Evolutionary conservation across 2,329 filamentous ascomycete genomes (phyloP).

Genomic region (Trichophyton verrucosum): DNA sequence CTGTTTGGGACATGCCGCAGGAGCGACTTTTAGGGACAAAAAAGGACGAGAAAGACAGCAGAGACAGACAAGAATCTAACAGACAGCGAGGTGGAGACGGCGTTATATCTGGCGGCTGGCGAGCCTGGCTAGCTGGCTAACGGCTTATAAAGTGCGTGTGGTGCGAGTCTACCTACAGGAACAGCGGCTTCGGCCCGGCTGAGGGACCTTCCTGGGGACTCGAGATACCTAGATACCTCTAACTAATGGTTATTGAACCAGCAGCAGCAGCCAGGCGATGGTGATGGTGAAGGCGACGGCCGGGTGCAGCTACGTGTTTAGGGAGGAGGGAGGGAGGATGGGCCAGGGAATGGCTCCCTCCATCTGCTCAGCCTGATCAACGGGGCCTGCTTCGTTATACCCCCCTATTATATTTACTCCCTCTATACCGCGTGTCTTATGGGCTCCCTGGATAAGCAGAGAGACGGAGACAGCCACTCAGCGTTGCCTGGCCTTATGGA

Average conservation of each 20-base stretch:
- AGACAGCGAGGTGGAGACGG: not conserved
- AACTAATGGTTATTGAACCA: not conserved
- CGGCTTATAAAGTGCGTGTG: too few species aligned
- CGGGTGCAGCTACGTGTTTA: not conserved
- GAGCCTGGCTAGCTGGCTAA: not conserved
- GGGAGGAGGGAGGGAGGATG: not conserved
- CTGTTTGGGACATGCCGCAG: not conserved
- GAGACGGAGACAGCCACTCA: not conserved
- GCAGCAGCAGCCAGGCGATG: not conserved
- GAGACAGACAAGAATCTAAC: not conserved
- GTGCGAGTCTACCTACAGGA: not conserved
- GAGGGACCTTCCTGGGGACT: not conserved
- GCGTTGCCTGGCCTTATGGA: not conserved
- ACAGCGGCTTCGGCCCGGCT: constrained; percentile 3
- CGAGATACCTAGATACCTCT: too few species aligned
- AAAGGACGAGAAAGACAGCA: not conserved
- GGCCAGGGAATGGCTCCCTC: too few species aligned
- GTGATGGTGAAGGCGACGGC: too few species aligned
- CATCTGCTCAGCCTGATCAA: not conserved
- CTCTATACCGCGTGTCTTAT: not conserved
- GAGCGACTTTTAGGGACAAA: not conserved
- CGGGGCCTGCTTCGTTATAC: not conserved
- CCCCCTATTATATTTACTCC: not conserved
- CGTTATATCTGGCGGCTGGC: not conserved
- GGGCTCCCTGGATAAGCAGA: not conserved